Conservation (phyloP, 1,284 basidiomycete species). For the Flammula alnicola region DNA sequence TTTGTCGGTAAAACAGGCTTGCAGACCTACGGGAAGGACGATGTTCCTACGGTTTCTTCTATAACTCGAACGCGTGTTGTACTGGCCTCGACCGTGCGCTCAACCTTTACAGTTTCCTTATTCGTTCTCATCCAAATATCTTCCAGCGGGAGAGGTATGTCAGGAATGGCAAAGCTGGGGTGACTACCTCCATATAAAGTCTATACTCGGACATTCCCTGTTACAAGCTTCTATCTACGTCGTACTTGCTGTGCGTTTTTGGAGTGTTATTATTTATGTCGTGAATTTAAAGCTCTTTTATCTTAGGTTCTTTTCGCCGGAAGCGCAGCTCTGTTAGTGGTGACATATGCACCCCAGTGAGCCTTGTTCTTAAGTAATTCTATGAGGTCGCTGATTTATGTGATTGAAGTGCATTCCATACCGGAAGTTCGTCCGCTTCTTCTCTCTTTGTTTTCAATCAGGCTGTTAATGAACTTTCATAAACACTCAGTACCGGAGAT, state of each 20-base stretch:
- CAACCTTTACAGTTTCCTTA: slow-evolving; percentile 3
- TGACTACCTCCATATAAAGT: slow-evolving; percentile 54
- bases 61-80: slow-evolving; percentile 76
- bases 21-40: slow-evolving; percentile 72
- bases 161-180: slow-evolving; percentile 75
- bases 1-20: slow-evolving; percentile 47
- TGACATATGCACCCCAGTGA: slow-evolving; percentile 73
- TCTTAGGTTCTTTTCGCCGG: slow-evolving; percentile 63
- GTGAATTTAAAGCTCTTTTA: slow-evolving; percentile 1
- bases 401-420: slow-evolving; percentile 67
- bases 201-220: slow-evolving; percentile 62
- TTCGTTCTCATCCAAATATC: slow-evolving; percentile 11
- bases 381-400: slow-evolving; percentile 3
- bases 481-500: slow-evolving; percentile 67
- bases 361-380: slow-evolving; percentile 24
- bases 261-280: background rate
- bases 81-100: slow-evolving; percentile 72
- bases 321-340: slow-evolving; percentile 68
- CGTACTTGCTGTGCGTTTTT: slow-evolving; percentile 57
- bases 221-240: slow-evolving; percentile 70
- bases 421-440: slow-evolving; percentile 63
- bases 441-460: slow-evolving; percentile 7
- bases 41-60: slow-evolving; percentile 74
- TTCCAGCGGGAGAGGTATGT: slow-evolving; percentile 71
- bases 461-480: slow-evolving; percentile 6